Base-by-base conservation (phyloP, 2,329 filamentous ascomycete species). In the Nannizziopsis arthrosporioides region DNA sequence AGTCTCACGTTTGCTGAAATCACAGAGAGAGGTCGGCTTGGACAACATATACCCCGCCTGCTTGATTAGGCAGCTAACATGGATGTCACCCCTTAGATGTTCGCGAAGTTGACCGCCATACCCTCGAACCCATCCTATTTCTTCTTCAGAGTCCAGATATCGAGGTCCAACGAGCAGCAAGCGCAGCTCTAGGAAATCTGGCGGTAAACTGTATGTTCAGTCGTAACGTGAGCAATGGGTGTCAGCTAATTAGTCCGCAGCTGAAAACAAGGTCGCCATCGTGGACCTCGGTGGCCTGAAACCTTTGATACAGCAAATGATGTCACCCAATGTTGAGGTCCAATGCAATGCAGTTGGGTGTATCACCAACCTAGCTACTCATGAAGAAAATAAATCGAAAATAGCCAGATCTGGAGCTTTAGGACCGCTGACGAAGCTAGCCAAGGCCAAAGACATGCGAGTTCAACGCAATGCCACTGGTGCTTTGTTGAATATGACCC, bases 1-100 rank as follows among this genome's bases (percentile, higher is more conserved):
- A 96, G 90, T 66, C 78, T 98, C 67, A 98, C 92, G 2, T 98
- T 98, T 74, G 92, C 92, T 52, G 92, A 98, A 67, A 98, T 98
- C 57, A 98, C 92, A 35, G 92, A 98, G 70, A 73, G 90, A 86
- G 90, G 92, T 95, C 57, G 46, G 65, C 8, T 14, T n/a, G 5
- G 27, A 43, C 5, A 11, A 10, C 2, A 42, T 42, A 12, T 11
- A 15, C 12, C 22, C 34, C 9, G 27, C 9, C n/a, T 32, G 17
- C 15, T 19, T 37, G 38, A 10, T 15, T 7, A 9, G 10, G 14
- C 7, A 36, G 4, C 18, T 7, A 15, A 40, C 11, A 42, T 12
- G 18, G 8, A 42, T 2, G 18, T 54, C 49, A 44, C 36, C 30
- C 42, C 45, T 34, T 57, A 96, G 92, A 98, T 84, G 92, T 96